Percentiles rank a stretch among this genome's conserved stretches.
These are phyloP conservation scores for Talaromyces nanjingensis DNA, from an alignment of 495 filamentous ascomycete species.

Conservation along the genomic window DNA sequence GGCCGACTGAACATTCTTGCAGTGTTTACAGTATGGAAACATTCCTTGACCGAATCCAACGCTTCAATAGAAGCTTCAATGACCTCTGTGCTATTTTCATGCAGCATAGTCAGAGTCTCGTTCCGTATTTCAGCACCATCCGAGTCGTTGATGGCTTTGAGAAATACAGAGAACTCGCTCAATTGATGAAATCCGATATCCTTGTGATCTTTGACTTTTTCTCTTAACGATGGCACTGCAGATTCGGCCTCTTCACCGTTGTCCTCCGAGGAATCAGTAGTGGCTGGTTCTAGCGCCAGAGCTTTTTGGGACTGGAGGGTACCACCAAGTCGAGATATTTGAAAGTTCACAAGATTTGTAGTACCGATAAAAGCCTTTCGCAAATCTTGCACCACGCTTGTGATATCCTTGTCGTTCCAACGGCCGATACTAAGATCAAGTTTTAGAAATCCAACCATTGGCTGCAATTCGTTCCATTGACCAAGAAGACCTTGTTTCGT, in stretches of 20 bases:
- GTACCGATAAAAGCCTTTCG: constrained; percentile 13
- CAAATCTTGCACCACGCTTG: constrained; percentile 15
- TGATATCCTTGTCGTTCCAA: constrained; percentile 18
- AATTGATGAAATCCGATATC: constrained; percentile 23
- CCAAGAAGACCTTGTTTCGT: constrained; percentile 10
- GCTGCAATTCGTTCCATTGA: constrained; percentile 15
- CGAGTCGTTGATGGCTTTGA: constrained; percentile 18
- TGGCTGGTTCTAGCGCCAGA: background rate
- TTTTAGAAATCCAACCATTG: constrained; percentile 18
- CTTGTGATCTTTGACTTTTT: background rate
- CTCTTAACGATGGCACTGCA: constrained; percentile 4
- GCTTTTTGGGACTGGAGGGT: constrained; percentile 9
- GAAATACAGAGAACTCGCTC: constrained; percentile 18
- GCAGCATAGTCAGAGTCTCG: constrained; percentile 22
- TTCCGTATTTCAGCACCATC: constrained; percentile 18
- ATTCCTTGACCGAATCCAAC: constrained; percentile 13
- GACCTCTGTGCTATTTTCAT: constrained; percentile 16
- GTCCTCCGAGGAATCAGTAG: background rate
- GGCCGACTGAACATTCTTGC: constrained; percentile 20
- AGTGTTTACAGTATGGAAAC: constrained; percentile 20
- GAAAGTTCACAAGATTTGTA: constrained; percentile 17
- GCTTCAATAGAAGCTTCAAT: constrained; percentile 21
- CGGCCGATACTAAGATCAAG: constrained; percentile 21
- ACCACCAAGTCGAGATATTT: constrained; percentile 11
- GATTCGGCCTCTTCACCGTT: background rate